These are phyloP conservation scores for Tricholoma terreum DNA, from an alignment of 768 basidiomycete species.

Conservation along the genomic window DNA sequence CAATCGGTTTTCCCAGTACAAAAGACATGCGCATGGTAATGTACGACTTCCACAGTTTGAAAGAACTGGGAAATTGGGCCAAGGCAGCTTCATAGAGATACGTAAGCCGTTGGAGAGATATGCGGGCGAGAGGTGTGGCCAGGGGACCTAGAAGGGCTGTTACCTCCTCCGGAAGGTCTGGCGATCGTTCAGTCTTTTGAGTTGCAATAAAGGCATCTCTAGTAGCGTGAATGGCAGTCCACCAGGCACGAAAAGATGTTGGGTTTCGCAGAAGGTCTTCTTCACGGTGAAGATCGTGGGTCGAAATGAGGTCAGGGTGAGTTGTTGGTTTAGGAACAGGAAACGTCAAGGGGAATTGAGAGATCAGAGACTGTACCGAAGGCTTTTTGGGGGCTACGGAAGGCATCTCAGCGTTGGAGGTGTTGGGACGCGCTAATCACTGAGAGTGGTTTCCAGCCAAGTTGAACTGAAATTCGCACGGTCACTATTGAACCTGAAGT, in stretches of 20 bases:
- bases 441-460: too few relatives aligned
- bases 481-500: neutral
- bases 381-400: slow-evolving; percentile 48
- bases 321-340: slow-evolving; percentile 82
- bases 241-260: slow-evolving; percentile 90
- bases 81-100: slow-evolving; percentile 96
- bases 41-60: slow-evolving; percentile 96
- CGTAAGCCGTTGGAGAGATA: slow-evolving; percentile 77
- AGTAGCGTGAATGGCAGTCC: slow-evolving; percentile 76
- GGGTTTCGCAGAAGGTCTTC: slow-evolving; percentile 94
- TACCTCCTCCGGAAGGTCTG: slow-evolving; percentile 47
- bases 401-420: slow-evolving; percentile 39
- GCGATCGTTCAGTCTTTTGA: slow-evolving; percentile 53
- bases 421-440: too few relatives aligned
- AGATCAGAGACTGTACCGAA: slow-evolving; percentile 46
- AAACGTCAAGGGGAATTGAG: slow-evolving; percentile 77
- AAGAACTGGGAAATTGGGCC: slow-evolving; percentile 80
- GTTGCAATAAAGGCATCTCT: slow-evolving; percentile 60
- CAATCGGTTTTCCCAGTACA: slow-evolving; percentile 75
- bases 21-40: slow-evolving; percentile 78
- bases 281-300: slow-evolving; percentile 81
- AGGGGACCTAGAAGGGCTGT: slow-evolving; percentile 74
- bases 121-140: slow-evolving; percentile 65
- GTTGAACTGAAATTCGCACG: slow-evolving; percentile 10
- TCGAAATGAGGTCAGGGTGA: slow-evolving; percentile 69